Evolutionary conservation across 2,329 filamentous ascomycete species (phyloP).

Genomic region (Monosporascus sp.): DNA sequence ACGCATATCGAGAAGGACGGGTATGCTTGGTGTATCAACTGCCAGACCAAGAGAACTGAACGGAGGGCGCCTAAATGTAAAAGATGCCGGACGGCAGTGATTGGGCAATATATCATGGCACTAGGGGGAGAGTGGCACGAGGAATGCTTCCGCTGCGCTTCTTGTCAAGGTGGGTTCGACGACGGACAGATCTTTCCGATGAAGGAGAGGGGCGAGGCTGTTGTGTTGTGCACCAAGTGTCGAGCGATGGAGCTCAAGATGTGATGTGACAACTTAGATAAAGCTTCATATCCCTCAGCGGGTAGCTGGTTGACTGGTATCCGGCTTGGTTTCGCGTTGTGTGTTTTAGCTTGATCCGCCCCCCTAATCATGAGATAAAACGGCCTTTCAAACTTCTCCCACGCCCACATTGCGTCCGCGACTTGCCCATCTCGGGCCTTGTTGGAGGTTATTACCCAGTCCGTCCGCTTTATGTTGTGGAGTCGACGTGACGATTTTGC

Average conservation of each 20-base stretch:
- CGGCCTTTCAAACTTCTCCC: not conserved
- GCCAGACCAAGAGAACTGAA: slow-evolving; percentile 88
- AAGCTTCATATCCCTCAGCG: not conserved
- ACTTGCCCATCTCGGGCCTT: too few relatives aligned
- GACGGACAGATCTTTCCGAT: slow-evolving; percentile 63
- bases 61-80: slow-evolving; percentile 82
- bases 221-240: slow-evolving; percentile 58
- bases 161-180: slow-evolving; percentile 55
- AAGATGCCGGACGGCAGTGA: slow-evolving; percentile 76
- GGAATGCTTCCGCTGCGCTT: slow-evolving; percentile 77
- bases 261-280: slow-evolving; percentile 25
- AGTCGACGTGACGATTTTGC: too few relatives aligned
- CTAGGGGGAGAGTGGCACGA: slow-evolving; percentile 92
- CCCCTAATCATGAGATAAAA: not conserved
- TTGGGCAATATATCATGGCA: slow-evolving; percentile 85
- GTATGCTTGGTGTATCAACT: slow-evolving; percentile 93
- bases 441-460: too few relatives aligned
- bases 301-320: not conserved
- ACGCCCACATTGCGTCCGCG: not conserved
- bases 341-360: not conserved
- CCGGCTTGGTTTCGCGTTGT: not conserved
- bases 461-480: too few relatives aligned
- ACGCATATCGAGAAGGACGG: slow-evolving; percentile 89
- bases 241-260: slow-evolving; percentile 56
- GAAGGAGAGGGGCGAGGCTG: slow-evolving; percentile 42